Evolutionary conservation across 495 filamentous ascomycete genomes (phyloP).

Genomic region (Xylaria intraflava): DNA sequence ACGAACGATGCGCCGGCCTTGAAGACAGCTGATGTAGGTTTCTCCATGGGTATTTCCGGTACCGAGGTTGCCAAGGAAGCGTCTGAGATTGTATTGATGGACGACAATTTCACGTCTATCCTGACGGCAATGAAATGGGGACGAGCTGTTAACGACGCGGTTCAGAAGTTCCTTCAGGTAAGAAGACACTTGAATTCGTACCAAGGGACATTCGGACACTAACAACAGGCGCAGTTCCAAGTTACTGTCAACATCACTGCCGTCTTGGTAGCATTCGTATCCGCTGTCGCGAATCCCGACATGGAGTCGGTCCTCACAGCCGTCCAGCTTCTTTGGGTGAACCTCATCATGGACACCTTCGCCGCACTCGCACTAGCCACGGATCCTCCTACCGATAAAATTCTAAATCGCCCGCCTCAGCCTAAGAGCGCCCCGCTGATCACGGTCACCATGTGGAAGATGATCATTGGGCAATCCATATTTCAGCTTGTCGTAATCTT

Average conservation of each 20-base stretch:
- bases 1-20: conserved; percentile 88
- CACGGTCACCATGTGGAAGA: conserved; percentile 84
- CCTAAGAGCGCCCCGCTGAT: conserved; percentile 72
- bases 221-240: conserved; percentile 60
- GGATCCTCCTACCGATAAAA: conserved; percentile 63
- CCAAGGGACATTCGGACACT: conserved; percentile 6
- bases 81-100: conserved; percentile 89
- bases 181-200: conserved; percentile 5
- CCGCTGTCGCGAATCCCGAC: conserved; percentile 58
- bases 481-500: conserved; percentile 78
- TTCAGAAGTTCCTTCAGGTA: conserved; percentile 84
- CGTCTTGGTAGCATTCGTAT: conserved; percentile 76
- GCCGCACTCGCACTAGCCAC: conserved; percentile 88
- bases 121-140: conserved; percentile 86
- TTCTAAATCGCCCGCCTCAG: conserved; percentile 70
- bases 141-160: conserved; percentile 78
- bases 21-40: conserved; percentile 82
- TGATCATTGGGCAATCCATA: conserved; percentile 81
- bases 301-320: conserved; percentile 73
- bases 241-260: conserved; percentile 88
- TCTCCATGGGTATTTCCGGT: conserved; percentile 86
- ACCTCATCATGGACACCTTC: conserved; percentile 94
- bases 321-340: conserved; percentile 86
- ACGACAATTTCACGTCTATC: conserved; percentile 89
- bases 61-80: conserved; percentile 92